Conservation (phyloP, 1,284 basidiomycete species). For the Cystobasidium slooffiae region DNA sequence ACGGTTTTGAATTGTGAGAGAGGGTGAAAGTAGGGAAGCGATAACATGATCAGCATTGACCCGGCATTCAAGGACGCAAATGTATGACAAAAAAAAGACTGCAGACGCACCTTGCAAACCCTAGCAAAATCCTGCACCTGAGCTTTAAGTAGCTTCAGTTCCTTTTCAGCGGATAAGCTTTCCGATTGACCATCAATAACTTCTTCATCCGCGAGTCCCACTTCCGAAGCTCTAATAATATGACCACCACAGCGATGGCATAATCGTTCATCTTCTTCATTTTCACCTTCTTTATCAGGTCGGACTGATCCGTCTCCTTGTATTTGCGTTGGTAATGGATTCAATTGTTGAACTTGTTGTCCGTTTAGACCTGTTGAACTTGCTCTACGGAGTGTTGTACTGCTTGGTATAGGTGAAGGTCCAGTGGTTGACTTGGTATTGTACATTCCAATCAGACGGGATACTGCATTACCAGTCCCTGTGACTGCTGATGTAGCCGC, state of each 20-base stretch:
- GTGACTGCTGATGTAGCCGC: slow-evolving; percentile 5
- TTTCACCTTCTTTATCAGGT: slow-evolving; percentile 15
- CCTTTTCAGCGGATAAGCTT: slow-evolving; percentile 67
- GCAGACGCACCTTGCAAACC: slow-evolving; percentile 72
- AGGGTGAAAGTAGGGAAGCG: no score
- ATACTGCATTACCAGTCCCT: slow-evolving; percentile 29
- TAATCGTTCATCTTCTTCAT: slow-evolving; percentile 17
- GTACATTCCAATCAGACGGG: slow-evolving; percentile 25
- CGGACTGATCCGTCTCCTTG: neutral
- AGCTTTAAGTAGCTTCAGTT: slow-evolving; percentile 78
- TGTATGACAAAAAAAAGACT: neutral
- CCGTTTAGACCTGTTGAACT: neutral
- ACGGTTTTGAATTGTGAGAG: no score
- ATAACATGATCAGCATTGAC: no score
- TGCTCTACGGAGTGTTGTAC: no score
- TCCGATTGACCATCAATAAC: slow-evolving; percentile 60
- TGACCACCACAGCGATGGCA: slow-evolving; percentile 23
- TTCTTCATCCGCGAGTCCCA: slow-evolving; percentile 65
- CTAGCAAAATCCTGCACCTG: slow-evolving; percentile 88
- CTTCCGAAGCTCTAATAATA: slow-evolving; percentile 5
- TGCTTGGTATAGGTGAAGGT: neutral
- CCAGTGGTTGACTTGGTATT: neutral
- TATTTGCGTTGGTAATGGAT: neutral
- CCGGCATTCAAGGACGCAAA: neutral
- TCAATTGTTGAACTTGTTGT: neutral